Percentiles rank a stretch among this genome's conserved stretches.
These are phyloP conservation scores for Annulohypoxylon truncatum DNA, from an alignment of 2,329 filamentous ascomycete species.

Conservation along the genomic window DNA sequence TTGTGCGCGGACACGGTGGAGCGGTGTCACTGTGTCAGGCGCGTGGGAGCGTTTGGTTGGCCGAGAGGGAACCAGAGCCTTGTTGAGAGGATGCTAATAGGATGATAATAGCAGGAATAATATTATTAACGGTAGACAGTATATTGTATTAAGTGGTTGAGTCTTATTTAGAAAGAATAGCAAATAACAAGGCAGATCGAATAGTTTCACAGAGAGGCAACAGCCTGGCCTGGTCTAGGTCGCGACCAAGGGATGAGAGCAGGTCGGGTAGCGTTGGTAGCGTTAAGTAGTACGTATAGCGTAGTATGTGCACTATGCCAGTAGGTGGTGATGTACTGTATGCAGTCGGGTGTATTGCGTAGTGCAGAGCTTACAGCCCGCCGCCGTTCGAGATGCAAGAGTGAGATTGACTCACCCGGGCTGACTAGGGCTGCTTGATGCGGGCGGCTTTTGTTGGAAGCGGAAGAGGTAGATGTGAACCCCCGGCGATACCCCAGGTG, in stretches of 20 bases:
- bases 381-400: slow-evolving; percentile 34
- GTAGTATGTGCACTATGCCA: neutral
- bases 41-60: slow-evolving; percentile 50
- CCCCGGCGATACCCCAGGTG: slow-evolving; percentile 20
- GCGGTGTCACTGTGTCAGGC: slow-evolving; percentile 48
- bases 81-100: slow-evolving; percentile 27
- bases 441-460: slow-evolving; percentile 35
- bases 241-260: slow-evolving; percentile 5
- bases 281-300: neutral
- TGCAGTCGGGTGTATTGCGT: neutral
- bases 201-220: slow-evolving; percentile 33
- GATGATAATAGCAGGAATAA: neutral
- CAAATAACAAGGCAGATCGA: slow-evolving; percentile 28
- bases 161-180: slow-evolving; percentile 20
- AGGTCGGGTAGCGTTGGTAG: slow-evolving; percentile 8
- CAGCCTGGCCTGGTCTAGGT: slow-evolving; percentile 8
- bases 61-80: slow-evolving; percentile 23
- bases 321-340: no score
- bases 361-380: slow-evolving; percentile 23
- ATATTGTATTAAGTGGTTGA: slow-evolving; percentile 1
- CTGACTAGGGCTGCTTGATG: slow-evolving; percentile 13
- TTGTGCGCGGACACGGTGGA: slow-evolving; percentile 45
- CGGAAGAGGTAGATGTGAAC: slow-evolving; percentile 38
- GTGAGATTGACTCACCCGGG: slow-evolving; percentile 33
- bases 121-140: slow-evolving; percentile 8